Conservation (phyloP, 1,139 yeast genomes). For the Yamadazyma sp. region DNA sequence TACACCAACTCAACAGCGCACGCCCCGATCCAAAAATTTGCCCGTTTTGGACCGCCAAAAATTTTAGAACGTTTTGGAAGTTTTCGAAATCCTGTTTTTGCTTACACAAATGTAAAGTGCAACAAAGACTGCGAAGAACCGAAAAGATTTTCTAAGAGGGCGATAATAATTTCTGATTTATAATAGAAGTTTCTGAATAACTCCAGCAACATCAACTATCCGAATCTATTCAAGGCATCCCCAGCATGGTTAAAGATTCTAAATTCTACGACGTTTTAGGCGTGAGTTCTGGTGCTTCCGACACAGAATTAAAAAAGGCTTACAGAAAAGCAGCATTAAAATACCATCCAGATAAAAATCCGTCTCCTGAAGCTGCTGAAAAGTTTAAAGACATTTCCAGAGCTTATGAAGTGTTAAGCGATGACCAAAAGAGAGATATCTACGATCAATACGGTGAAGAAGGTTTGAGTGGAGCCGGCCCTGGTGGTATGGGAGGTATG, state of each 20-base stretch:
- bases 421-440: slow-evolving; percentile 81
- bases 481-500: slow-evolving; percentile 67
- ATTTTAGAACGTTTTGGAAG: slow-evolving; percentile 4
- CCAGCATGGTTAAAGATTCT: slow-evolving; percentile 82
- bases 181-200: background rate
- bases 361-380: slow-evolving; percentile 86
- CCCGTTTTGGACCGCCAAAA: background rate
- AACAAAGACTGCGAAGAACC: slow-evolving; percentile 3
- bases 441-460: slow-evolving; percentile 93
- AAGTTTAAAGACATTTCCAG: slow-evolving; percentile 89
- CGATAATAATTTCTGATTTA: slow-evolving; percentile 3
- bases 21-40: too few species aligned
- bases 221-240: background rate
- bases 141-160: slow-evolving; percentile 3
- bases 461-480: slow-evolving; percentile 67
- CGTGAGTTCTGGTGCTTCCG: slow-evolving; percentile 76
- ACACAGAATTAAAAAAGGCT: slow-evolving; percentile 87
- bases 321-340: slow-evolving; percentile 91
- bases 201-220: background rate
- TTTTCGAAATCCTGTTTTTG: slow-evolving; percentile 1
- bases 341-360: slow-evolving; percentile 90
- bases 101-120: background rate
- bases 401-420: slow-evolving; percentile 88
- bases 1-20: too few species aligned
- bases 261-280: slow-evolving; percentile 85